A percentile compares a stretch with the other conserved stretches of the same genome.
phyloP scores from a whole-genome alignment of 225 moss, liverwort and hornwort genomes.

The Straminergon stramineum region DNA sequence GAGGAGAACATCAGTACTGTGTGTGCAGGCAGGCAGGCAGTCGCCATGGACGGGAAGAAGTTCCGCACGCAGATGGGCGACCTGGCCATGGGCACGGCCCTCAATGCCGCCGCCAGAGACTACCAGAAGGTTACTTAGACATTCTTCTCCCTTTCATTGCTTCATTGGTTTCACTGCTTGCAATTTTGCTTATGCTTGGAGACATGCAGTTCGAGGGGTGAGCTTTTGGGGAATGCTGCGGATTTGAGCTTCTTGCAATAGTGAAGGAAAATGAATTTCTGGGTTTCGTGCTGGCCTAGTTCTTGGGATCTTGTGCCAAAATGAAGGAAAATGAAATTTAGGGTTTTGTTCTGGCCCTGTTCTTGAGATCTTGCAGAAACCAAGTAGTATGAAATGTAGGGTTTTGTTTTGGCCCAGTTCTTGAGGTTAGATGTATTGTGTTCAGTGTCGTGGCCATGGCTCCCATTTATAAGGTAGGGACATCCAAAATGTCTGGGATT shows the following conservation, averaged over 20 bases:
- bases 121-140: slow-evolving; percentile 59
- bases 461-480: background rate
- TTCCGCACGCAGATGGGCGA: slow-evolving; percentile 91
- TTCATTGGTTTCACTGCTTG: background rate
- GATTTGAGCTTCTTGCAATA: background rate
- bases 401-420: background rate
- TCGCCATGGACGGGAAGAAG: slow-evolving; percentile 83
- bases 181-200: background rate
- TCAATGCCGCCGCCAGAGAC: slow-evolving; percentile 83
- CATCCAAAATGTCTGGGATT: no score
- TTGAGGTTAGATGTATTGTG: background rate
- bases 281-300: background rate
- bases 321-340: background rate
- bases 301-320: background rate
- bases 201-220: background rate
- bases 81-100: slow-evolving; percentile 79
- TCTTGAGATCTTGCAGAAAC: background rate
- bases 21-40: background rate
- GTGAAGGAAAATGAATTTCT: no score
- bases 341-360: background rate
- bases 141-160: background rate
- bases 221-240: background rate
- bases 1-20: background rate
- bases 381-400: background rate
- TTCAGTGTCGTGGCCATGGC: background rate